Percentiles rank a stretch among this genome's conserved stretches.
These are phyloP conservation scores for Osmozyma mogii DNA, from an alignment of 805 yeast genomes.

Conservation along the genomic window DNA sequence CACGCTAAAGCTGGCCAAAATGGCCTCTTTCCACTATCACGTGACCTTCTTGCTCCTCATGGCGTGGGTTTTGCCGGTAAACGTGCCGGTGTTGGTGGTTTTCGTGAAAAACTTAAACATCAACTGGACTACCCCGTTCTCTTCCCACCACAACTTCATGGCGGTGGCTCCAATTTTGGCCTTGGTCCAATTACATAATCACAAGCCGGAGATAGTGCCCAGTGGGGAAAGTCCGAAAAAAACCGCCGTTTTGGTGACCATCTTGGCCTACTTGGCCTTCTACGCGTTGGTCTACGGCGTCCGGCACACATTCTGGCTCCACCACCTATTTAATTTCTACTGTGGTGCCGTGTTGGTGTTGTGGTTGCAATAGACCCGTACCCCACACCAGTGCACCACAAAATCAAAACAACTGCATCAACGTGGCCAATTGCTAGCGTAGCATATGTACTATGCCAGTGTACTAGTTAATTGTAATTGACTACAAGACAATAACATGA, in stretches of 20 bases:
- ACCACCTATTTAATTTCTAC: constrained; percentile 62
- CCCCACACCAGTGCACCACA: not conserved
- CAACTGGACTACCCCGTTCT: constrained; percentile 76
- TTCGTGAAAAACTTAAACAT: constrained; percentile 73
- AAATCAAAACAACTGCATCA: not conserved
- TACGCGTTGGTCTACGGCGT: constrained; percentile 70
- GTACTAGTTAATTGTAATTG: not conserved
- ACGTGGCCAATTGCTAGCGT: not conserved
- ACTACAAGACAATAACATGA: constrained; percentile 4
- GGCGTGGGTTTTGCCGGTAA: constrained; percentile 74
- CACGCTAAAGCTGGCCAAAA: constrained; percentile 27
- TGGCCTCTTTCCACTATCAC: constrained; percentile 46
- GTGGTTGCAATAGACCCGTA: constrained; percentile 3
- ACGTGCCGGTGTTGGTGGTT: constrained; percentile 70
- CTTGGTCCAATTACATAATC: constrained; percentile 45
- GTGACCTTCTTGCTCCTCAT: constrained; percentile 56
- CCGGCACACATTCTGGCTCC: constrained; percentile 78
- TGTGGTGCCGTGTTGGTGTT: constrained; percentile 19
- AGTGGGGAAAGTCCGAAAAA: constrained; percentile 26
- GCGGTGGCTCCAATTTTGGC: constrained; percentile 69
- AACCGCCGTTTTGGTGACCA: constrained; percentile 3
- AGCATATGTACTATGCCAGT: not conserved
- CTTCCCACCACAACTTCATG: constrained; percentile 77
- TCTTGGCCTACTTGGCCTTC: constrained; percentile 45
- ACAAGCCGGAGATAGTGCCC: constrained; percentile 29